Evolutionary conservation across 2,329 filamentous ascomycete species (phyloP), one percentile per base, ranked within the genome.

Genomic region (Fusarium sambucinum): DNA sequence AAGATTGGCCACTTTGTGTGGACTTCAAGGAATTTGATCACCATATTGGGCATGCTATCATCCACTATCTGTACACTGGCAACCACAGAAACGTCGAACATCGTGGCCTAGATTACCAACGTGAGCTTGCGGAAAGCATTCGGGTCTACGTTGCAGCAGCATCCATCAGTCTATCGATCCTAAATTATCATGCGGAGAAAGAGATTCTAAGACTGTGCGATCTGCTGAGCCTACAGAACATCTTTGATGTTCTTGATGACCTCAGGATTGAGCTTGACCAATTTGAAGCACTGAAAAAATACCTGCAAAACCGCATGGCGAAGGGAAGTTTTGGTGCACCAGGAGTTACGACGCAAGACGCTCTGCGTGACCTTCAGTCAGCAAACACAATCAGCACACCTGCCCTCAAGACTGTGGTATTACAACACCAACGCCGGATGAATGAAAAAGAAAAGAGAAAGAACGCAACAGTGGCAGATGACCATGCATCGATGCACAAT

Each of bases 51-150:
- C 30, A 60, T 10, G 10, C 50, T 1, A 13, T 69, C 7, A 19
- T 68, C 2, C 53, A 68, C 11, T 69, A 35, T 11, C 11, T 65
- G 0, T 45, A 38, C 14, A 33, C 60, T 3, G 61, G 46, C 3
- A 44, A 6, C 1, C 66, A 69, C 11, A 29, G 54, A 4, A 59
- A 40, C 3, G 50, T 55, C 7, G 50, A 30, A 2, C 8, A 9
- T 30, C 21, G 2, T n/a, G 41, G 10, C 12, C 5, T n/a, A n/a
- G 33, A 37, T 37, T 19, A 19, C 35, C n/a, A 37, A 19, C 25
- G 21, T 27, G 40, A 27, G 16, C 44, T 46, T 46, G 44, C 27
- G 4, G 44, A 23, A 23, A 29, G n/a, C 2, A 14, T 47, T 14
- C 14, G 1, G 8, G 6, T 17, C 19, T 47, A n/a, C 6, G 7